These are phyloP conservation scores for Rhodotorula kratochvilovae DNA, from an alignment of 768 basidiomycete genomes.

Conservation along the genomic window DNA sequence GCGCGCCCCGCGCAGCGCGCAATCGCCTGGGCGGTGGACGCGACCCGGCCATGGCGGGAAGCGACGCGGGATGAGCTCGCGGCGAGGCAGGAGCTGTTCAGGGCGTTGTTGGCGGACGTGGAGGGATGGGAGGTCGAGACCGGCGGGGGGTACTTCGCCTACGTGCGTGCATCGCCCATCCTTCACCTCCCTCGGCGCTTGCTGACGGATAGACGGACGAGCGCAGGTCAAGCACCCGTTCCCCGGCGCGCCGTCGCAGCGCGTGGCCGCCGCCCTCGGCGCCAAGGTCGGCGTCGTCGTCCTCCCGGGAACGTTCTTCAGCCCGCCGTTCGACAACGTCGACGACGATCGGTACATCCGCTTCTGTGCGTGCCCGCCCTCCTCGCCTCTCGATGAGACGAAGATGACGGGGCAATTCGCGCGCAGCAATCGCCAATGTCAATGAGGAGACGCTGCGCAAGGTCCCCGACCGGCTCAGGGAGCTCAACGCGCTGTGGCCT, in stretches of 20 bases:
- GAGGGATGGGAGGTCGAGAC: constrained; percentile 61
- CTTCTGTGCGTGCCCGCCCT: constrained; percentile 11
- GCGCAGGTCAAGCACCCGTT: constrained; percentile 55
- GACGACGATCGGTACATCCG: constrained; percentile 31
- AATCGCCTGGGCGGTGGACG: constrained; percentile 56
- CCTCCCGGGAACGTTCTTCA: constrained; percentile 54
- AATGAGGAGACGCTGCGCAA: background rate
- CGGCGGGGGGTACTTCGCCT: constrained; percentile 73
- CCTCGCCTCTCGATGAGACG: background rate
- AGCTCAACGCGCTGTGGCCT: constrained; percentile 29
- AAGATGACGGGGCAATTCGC: background rate
- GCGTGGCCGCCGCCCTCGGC: constrained; percentile 61
- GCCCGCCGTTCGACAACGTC: constrained; percentile 14
- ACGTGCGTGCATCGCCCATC: constrained; percentile 52
- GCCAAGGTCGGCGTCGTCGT: constrained; percentile 61
- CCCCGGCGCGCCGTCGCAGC: constrained; percentile 51
- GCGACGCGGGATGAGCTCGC: constrained; percentile 55
- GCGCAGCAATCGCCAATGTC: constrained; percentile 38
- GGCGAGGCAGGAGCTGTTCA: constrained; percentile 60
- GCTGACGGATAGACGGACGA: too few relatives aligned
- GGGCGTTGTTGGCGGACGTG: constrained; percentile 51
- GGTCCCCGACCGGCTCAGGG: constrained; percentile 14
- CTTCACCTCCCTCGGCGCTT: background rate
- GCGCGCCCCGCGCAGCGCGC: constrained; percentile 69
- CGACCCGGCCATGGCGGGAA: constrained; percentile 57